Percentiles rank a stretch among this genome's conserved stretches.
phyloP scores from a whole-genome alignment of 495 filamentous ascomycete genomes.

The Chaetomidium leptoderma region DNA sequence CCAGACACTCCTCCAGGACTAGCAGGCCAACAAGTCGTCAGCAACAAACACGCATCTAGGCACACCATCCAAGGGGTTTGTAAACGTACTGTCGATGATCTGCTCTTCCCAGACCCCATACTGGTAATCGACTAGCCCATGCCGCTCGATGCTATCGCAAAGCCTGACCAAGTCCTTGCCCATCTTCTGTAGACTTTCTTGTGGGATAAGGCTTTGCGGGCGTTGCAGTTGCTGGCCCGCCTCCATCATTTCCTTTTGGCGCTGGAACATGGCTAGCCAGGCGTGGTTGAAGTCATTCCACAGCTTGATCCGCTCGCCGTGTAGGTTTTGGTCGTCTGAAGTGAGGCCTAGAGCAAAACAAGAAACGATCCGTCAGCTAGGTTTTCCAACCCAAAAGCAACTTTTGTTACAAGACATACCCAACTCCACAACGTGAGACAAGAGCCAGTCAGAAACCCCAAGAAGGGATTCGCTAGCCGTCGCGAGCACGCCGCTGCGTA shows the following conservation, averaged over 20 bases:
- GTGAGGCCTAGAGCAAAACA: slow-evolving; percentile 37
- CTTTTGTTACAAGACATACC: slow-evolving; percentile 49
- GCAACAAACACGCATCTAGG: neutral
- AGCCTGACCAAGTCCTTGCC: slow-evolving; percentile 74
- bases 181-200: slow-evolving; percentile 70
- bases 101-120: slow-evolving; percentile 95
- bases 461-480: slow-evolving; percentile 70
- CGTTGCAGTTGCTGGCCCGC: slow-evolving; percentile 55
- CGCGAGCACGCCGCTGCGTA: slow-evolving; percentile 65
- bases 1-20: slow-evolving; percentile 66
- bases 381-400: neutral
- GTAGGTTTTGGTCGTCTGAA: slow-evolving; percentile 66
- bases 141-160: slow-evolving; percentile 79
- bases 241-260: slow-evolving; percentile 74
- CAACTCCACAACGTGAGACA: slow-evolving; percentile 74
- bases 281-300: slow-evolving; percentile 96
- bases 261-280: slow-evolving; percentile 84
- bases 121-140: slow-evolving; percentile 93
- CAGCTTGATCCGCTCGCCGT: slow-evolving; percentile 67
- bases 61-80: neutral
- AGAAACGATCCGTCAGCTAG: slow-evolving; percentile 14
- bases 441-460: slow-evolving; percentile 77
- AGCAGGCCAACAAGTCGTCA: slow-evolving; percentile 6
- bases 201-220: slow-evolving; percentile 61
- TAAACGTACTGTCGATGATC: slow-evolving; percentile 70